Evolutionary conservation across 139 green algal genomes (phyloP), one percentile per base, ranked within the genome.

Genomic region (Coelastrella sp.): DNA sequence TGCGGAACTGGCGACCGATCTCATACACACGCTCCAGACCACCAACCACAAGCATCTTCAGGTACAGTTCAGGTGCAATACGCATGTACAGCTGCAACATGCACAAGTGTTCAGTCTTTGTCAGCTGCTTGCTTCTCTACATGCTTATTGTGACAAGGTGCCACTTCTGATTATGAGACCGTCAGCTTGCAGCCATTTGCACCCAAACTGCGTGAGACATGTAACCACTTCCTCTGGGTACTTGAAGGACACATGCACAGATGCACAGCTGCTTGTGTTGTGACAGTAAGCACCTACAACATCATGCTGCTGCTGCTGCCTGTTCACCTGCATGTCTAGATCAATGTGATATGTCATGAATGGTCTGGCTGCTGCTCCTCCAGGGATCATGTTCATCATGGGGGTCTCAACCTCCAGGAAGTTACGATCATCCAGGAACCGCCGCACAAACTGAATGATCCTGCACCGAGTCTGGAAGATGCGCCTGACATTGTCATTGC

Each of bases 321-420:
- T 69, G 45, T 35, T 1, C 51, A 82, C 75, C 75, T 82, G 77
- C 96, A 99, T 98, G 93, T 98, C 91, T 17, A 99, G 96, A 85
- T 99, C 98, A 92, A 99, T 99, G 94, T 99, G 98, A 85, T 98
- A 92, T 5, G 98, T 99, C 21, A 98, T 88, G 86, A 99, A 99
- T 41, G 98, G 98, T 37, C 90, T 89, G 0, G 98, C 98, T 34
- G 97, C 96, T 34, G 98, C 98, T 53, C 98, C 96, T 32, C 95
- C 95, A 6, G 96, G 91, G 81, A 98, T 98, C 94, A 98, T 98
- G 92, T 98, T 98, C 96, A 98, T 98, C 94, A 98, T 98, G 48
- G 95, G 95, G 32, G 96, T 98, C 91, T 98, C 95, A 69, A 98
- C 92, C 94, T 99, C 98, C 40, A 99, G 85, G 92, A 99, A 99